Percentiles rank a stretch among this genome's conserved stretches.
These are phyloP conservation scores for Verticillium longisporum DNA, from an alignment of 2,329 filamentous ascomycete genomes.

Conservation along the genomic window DNA sequence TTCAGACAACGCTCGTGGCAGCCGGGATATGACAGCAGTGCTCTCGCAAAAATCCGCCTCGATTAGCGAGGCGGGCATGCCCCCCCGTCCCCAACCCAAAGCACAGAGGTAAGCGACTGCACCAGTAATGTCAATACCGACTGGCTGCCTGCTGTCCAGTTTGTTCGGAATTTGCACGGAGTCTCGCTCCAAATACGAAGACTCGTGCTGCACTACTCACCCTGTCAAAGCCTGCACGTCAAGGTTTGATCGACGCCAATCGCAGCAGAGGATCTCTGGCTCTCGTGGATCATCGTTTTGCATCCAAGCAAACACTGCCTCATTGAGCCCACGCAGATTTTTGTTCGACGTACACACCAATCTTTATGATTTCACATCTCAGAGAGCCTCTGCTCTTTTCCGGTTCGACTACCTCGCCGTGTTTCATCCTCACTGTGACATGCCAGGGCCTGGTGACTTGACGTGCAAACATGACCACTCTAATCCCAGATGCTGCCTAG, in stretches of 20 bases:
- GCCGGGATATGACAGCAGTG: background rate
- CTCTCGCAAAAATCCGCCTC: no score
- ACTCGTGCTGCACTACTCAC: background rate
- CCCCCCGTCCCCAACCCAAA: no score
- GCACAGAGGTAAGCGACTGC: background rate
- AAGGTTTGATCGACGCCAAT: slow-evolving; percentile 14
- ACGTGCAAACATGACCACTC: background rate
- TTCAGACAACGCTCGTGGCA: no score
- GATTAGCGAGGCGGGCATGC: no score
- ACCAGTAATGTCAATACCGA: background rate
- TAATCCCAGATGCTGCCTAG: background rate
- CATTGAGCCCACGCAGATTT: slow-evolving; percentile 5
- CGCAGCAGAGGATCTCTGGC: slow-evolving; percentile 8
- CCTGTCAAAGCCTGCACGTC: slow-evolving; percentile 4
- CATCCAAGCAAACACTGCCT: slow-evolving; percentile 11
- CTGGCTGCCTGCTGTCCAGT: background rate
- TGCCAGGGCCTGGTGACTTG: background rate
- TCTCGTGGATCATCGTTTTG: slow-evolving; percentile 2
- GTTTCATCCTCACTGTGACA: background rate
- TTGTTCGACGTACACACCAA: background rate
- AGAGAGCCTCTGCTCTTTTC: background rate
- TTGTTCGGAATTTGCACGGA: background rate
- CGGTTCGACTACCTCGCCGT: background rate
- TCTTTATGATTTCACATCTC: background rate
- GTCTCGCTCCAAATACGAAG: background rate